Conservation (phyloP, 257 asterid species). For the Solanum okadae region DNA sequence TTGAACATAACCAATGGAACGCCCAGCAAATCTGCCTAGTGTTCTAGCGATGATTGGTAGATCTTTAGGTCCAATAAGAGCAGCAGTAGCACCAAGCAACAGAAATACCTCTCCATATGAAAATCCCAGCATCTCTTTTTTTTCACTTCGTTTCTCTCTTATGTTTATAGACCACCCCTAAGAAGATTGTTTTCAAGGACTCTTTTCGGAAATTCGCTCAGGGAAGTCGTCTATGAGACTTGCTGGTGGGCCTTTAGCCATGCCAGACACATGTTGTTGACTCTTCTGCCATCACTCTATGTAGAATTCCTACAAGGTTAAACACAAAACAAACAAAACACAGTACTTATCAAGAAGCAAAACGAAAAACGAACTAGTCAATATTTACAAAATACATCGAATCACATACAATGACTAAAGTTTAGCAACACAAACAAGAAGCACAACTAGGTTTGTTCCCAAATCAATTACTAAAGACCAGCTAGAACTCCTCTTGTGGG, state of each 20-base stretch:
- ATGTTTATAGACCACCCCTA: not conserved
- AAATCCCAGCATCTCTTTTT: slow-evolving; percentile 51
- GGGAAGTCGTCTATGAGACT: not conserved
- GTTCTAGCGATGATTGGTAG: slow-evolving; percentile 69
- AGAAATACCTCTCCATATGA: slow-evolving; percentile 79
- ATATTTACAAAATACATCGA: not conserved
- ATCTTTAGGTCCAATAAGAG: slow-evolving; percentile 77
- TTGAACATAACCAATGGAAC: slow-evolving; percentile 78
- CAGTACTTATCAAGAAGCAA: not conserved
- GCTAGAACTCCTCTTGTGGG: not conserved
- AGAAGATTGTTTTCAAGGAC: not conserved
- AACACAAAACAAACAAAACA: not conserved
- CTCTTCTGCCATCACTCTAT: not conserved
- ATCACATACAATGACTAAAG: not conserved
- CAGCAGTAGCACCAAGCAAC: slow-evolving; percentile 73
- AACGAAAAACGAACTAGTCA: not conserved
- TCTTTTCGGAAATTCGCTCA: not conserved
- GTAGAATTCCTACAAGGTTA: not conserved
- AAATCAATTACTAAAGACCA: not conserved
- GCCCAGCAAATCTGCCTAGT: slow-evolving; percentile 79
- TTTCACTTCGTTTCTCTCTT: not conserved
- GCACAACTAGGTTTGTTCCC: not conserved
- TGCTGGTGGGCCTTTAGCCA: not conserved
- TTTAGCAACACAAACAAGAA: not conserved
- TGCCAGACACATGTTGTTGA: not conserved